phyloP scores from a whole-genome alignment of 305 asterid species.

The Fraxinus nigra region DNA sequence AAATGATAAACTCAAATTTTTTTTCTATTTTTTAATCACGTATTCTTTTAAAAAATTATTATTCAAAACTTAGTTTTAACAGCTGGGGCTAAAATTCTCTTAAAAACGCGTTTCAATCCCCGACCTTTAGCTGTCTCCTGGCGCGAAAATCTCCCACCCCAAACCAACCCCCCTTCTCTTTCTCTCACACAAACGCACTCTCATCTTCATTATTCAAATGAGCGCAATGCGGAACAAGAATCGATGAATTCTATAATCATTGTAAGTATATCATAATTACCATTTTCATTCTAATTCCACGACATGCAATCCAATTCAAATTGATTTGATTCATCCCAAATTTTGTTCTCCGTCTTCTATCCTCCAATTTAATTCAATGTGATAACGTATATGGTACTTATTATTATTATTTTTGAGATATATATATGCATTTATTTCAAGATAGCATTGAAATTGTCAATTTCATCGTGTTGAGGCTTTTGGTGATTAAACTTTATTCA shows the following conservation, averaged over 20 bases:
- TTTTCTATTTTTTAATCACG: no score
- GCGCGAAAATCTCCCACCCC: conserved; percentile 1
- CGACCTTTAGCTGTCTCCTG: neutral
- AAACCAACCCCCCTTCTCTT: neutral
- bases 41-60: no score
- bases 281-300: neutral
- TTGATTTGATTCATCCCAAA: neutral
- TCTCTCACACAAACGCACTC: neutral
- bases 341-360: neutral
- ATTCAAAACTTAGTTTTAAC: no score
- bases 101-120: neutral
- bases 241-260: neutral
- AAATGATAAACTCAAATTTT: no score
- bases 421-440: neutral
- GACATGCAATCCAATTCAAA: neutral
- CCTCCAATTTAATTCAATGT: neutral
- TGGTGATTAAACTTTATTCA: neutral
- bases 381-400: neutral
- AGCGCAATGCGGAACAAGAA: neutral
- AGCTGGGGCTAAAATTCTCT: neutral
- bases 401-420: no score
- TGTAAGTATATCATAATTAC: neutral
- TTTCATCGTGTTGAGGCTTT: neutral
- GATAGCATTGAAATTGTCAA: neutral
- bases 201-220: neutral